Evolutionary conservation across 1,284 basidiomycete genomes (phyloP).

Genomic region (Ganoderma resinaceum): DNA sequence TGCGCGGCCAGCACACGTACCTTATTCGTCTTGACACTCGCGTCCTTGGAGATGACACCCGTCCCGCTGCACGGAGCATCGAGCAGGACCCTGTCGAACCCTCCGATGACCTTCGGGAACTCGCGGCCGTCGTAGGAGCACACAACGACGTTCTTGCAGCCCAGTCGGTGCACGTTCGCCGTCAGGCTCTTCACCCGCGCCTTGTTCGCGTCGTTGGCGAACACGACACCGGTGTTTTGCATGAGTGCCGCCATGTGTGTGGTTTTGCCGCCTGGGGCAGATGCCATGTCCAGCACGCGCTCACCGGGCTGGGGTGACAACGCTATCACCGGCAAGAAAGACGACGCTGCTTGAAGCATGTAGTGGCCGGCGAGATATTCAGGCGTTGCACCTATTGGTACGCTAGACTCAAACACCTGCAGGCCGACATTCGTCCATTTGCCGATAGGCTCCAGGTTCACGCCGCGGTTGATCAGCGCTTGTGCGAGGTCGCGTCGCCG

Average conservation of each 20-base stretch:
- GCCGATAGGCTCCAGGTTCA: conserved; percentile 96
- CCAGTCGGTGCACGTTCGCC: conserved; percentile 96
- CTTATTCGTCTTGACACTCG: conserved; percentile 98
- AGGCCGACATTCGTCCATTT: conserved; percentile 99
- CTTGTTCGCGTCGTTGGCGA: conserved; percentile 98
- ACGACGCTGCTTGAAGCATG: conserved; percentile 99
- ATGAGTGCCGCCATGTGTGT: conserved; percentile 96
- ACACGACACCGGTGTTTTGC: conserved; percentile 98
- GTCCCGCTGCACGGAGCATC: conserved; percentile 99
- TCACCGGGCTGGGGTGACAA: conserved; percentile 93
- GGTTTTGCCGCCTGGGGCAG: conserved; percentile 97
- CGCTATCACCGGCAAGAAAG: conserved; percentile 98
- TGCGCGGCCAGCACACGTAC: conserved; percentile 49
- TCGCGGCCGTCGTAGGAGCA: conserved; percentile 98
- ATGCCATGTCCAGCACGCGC: conserved; percentile 98
- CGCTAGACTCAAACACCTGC: conserved; percentile 96
- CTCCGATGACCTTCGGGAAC: conserved; percentile 99
- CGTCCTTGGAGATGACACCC: conserved; percentile 98
- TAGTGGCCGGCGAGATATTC: conserved; percentile 99
- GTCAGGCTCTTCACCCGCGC: conserved; percentile 94
- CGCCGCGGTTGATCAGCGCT: conserved; percentile 93
- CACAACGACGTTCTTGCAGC: conserved; percentile 98
- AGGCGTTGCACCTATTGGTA: conserved; percentile 97
- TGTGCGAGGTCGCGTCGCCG: conserved; percentile 95
- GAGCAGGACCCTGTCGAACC: conserved; percentile 95